Base-by-base conservation (phyloP, 495 filamentous ascomycete species). In the Staphylotrichum longicolle region DNA sequence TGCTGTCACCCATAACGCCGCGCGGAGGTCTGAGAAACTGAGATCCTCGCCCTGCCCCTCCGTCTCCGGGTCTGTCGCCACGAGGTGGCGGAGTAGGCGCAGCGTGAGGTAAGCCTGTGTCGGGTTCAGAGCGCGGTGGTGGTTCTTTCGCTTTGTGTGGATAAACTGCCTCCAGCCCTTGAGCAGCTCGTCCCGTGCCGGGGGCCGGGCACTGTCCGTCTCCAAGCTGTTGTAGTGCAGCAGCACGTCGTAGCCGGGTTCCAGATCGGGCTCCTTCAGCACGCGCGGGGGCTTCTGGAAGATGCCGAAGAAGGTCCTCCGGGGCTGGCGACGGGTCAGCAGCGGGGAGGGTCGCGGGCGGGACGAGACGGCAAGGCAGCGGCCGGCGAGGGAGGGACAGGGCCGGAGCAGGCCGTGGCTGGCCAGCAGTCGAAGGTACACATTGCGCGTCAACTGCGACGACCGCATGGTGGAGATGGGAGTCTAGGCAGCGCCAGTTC, bases 361-460 rank as follows among this genome's bases (percentile, higher is more conserved):
- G 59, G 62, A 54, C 30, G 42, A 10, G 46, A 63, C 32, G 60
- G 61, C 40, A 53, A 64, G 60, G 37, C 54, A 68, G 57, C 57
- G 55, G 46, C 51, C 47, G 41, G 55, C 15, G 34, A 60, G 61
- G 51, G 57, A 61, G 58, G 63, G 63, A 74, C 60, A 64, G 33
- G 68, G 69, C 63, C 37, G 79, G 63, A 67, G 86, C 58, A 62
- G 73, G 58, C 85, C 82, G 68, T 87, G 80, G 73, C 85, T 85
- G 67, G 85, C 79, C 61, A 90, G 78, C 57, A 93, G 80, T 65
- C 84, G 83, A 58, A 83, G 82, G 70, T 92, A 89, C 64, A 91
- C 86, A 71, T 82, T 75, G 74, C 87, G 83, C 53, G 90, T 86
- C 65, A 96, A 83, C 69, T 91, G 88, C 73, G 91, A 27, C 20